Conservation (phyloP, 2,329 filamentous ascomycete genomes). For the Neopestalotiopsis sp. region DNA sequence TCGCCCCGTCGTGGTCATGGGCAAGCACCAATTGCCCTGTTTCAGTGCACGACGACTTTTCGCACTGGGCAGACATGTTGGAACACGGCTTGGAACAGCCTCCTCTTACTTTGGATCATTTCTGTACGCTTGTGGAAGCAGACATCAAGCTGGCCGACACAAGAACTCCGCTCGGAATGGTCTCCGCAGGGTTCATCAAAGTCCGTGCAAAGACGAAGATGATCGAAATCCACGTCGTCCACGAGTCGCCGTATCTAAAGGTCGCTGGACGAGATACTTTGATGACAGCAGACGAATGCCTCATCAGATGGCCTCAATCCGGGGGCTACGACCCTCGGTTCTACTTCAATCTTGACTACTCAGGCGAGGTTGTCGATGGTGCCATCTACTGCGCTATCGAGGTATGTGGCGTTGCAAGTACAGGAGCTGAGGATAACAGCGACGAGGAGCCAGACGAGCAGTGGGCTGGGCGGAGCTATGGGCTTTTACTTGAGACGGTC, state of each 20-base stretch:
- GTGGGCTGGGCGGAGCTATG: neutral
- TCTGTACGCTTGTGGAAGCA: neutral
- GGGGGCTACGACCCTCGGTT: neutral
- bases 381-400: neutral
- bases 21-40: neutral
- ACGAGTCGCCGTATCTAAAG: neutral
- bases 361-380: neutral
- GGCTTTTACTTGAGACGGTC: neutral
- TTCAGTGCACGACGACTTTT: neutral
- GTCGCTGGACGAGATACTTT: neutral
- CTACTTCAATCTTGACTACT: neutral
- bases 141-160: neutral
- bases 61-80: neutral
- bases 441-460: neutral
- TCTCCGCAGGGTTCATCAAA: neutral
- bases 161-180: neutral
- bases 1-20: slow-evolving; percentile 1
- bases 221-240: neutral
- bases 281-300: neutral
- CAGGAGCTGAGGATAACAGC: neutral
- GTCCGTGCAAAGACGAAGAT: neutral
- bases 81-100: neutral
- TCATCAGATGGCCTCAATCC: neutral
- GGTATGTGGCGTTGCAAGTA: neutral
- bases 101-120: neutral